A percentile compares a stretch with the other conserved stretches of the same genome.
These are phyloP conservation scores for Pelargonium cotyledonis DNA, from an alignment of 441 rosid species.

Conservation along the genomic window DNA sequence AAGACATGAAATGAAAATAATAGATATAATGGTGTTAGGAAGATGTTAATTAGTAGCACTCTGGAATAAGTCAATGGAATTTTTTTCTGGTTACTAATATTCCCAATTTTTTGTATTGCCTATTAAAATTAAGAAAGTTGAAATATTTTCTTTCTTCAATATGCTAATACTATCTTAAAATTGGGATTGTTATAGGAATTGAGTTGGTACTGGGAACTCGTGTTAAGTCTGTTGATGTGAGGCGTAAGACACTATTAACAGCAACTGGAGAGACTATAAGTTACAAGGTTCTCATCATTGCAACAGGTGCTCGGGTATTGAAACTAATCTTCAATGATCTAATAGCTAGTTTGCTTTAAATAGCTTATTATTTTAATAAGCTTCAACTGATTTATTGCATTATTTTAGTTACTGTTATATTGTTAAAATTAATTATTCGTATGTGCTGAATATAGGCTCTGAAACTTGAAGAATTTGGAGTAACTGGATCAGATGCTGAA, in stretches of 20 bases:
- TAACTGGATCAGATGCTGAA: conserved; percentile 75
- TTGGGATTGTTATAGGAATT: conserved; percentile 47
- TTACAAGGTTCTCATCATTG: conserved; percentile 79
- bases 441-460: conserved; percentile 48
- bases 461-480: conserved; percentile 95
- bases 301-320: conserved; percentile 98
- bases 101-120: no score
- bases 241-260: conserved; percentile 77
- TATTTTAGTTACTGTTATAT: no score
- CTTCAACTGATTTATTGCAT: not conserved
- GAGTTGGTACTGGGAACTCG: conserved; percentile 88
- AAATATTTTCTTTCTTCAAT: no score
- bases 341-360: conserved; percentile 9
- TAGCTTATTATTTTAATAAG: conserved; percentile 1
- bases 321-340: conserved; percentile 26
- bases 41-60: no score
- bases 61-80: not conserved
- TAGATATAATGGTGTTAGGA: no score
- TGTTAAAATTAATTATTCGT: not conserved
- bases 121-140: no score
- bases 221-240: conserved; percentile 84
- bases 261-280: conserved; percentile 91
- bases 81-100: not conserved
- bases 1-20: no score
- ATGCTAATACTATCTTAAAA: not conserved